Base-by-base conservation (phyloP, 352 stramenopile genomes). In the Globisporangium echinulatum region DNA sequence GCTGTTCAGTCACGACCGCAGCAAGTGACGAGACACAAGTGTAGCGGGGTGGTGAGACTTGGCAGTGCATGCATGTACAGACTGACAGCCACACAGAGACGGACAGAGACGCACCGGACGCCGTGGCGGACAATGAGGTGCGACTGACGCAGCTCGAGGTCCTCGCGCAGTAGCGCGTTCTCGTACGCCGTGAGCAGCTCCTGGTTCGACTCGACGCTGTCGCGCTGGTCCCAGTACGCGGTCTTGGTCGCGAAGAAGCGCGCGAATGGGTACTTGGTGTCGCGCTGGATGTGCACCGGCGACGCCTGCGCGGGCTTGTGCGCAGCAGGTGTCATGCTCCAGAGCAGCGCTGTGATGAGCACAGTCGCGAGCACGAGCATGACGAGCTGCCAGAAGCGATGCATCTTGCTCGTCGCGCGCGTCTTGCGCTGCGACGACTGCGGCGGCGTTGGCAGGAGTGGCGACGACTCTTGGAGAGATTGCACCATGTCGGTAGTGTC, bases 61-160 rank as follows among this genome's bases (percentile, higher is more conserved):
- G 43, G n/a, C 13, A n/a, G 46, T 33, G 25, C 25, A 33, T 33
- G 25, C 25, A 33, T 33, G 25, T 33, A 33, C 25, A 33, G 25
- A 33, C 25, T 33, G 25, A 33, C 25, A 33, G 25, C 25, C 25
- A 33, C 25, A 33, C 25, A 33, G 25, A 33, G 25, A 33, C 25
- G 11, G 8, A 49, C 5, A n/a, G 10, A 11, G 39, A 48, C 63
- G 10, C 55, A 90, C 75, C 80, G 70, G 49, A 82, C 78, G 49
- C 80, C 80, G 40, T 90, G 80, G n/a, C 80, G 75, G 37, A 67
- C 70, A 36, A 90, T 65, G 50, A 88, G 51, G 48, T 90, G 76
- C 55, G 77, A 72, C 58, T 90, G 80, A 15, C 85, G 49, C 42
- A 88, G 63, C n/a, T 79, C 65, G n/a, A 88, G 67, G 11, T 80